Base-by-base conservation (phyloP, 805 yeast genomes). In the Kurtzmaniella cleridarum region DNA sequence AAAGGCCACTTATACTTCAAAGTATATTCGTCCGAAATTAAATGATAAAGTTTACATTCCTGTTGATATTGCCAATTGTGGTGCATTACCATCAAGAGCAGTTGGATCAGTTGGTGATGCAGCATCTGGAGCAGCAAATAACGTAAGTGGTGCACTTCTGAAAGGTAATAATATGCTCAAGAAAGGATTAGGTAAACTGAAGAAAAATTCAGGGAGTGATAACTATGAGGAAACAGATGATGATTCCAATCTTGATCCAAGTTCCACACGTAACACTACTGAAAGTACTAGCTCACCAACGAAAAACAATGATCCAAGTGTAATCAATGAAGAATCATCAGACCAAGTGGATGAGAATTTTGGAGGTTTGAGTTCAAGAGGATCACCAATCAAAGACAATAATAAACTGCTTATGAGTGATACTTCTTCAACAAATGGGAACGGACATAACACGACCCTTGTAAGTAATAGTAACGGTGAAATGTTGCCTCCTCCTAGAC, bases 21-120 rank as follows among this genome's bases (percentile, higher is more conserved):
- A 78, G 49, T 85, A 83, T 55, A 60, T 78, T 34, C 76, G 84
- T 56, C 87, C 91, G n/a, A 60, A 63, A 35, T 57, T 81, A 32
- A 65, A 60, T 6, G 44, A 60, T n/a, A 46, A 54, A 34, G 46
- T 56, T 24, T 73, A 73, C 13, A 62, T 67, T 40, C 75, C 73
- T 15, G 50, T 64, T 36, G 66, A 62, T 27, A 51, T 74, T 20
- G 57, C 60, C 15, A 62, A 61, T 16, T 49, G 72, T 18, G 59
- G 74, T 8, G 71, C 67, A 27, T 70, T 60, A 15, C 78, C 82
- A 24, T 53, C 76, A 40, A 73, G 71, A 50, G 66, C 70, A 23
- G 64, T 55, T 18, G 66, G 65, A 5, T 62, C 59, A 11, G 73
- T 71, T 32, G 71, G 66, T 16, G n/a, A n/a, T n/a, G n/a, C n/a